Evolutionary conservation across 306 rosid genomes (phyloP).

Genomic region (Ormosia emarginata): DNA sequence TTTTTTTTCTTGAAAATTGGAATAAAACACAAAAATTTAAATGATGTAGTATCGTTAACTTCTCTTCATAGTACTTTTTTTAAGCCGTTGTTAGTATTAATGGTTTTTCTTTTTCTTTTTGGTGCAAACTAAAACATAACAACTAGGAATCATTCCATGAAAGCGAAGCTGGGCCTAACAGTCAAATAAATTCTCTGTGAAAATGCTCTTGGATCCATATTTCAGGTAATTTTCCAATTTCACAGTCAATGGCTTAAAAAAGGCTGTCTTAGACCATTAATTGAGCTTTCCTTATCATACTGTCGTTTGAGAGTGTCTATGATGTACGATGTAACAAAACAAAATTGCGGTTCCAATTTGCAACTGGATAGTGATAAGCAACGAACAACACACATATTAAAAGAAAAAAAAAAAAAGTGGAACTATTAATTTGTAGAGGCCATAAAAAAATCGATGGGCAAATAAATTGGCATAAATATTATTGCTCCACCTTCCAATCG

Average conservation of each 20-base stretch:
- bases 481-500: neutral
- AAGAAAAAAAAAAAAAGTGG: neutral
- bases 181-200: slow-evolving; percentile 6
- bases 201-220: slow-evolving; percentile 6
- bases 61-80: neutral
- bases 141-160: slow-evolving; percentile 20
- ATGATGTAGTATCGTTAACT: neutral
- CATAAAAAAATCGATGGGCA: neutral
- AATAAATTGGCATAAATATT: neutral
- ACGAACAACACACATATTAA: neutral
- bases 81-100: neutral
- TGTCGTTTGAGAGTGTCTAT: neutral
- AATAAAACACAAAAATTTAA: neutral
- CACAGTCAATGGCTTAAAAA: slow-evolving; percentile 16
- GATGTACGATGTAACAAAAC: neutral
- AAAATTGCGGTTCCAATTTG: neutral
- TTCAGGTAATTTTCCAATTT: slow-evolving; percentile 21
- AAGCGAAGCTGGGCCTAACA: slow-evolving; percentile 25
- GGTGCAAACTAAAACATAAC: neutral
- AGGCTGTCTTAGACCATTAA: slow-evolving; percentile 6
- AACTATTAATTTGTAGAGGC: neutral
- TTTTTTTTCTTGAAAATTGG: neutral
- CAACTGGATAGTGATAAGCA: neutral
- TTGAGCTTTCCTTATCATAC: slow-evolving; percentile 11
- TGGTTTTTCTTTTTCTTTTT: neutral